Conservation (phyloP, 345 rosid genomes). For the Populus alba region DNA sequence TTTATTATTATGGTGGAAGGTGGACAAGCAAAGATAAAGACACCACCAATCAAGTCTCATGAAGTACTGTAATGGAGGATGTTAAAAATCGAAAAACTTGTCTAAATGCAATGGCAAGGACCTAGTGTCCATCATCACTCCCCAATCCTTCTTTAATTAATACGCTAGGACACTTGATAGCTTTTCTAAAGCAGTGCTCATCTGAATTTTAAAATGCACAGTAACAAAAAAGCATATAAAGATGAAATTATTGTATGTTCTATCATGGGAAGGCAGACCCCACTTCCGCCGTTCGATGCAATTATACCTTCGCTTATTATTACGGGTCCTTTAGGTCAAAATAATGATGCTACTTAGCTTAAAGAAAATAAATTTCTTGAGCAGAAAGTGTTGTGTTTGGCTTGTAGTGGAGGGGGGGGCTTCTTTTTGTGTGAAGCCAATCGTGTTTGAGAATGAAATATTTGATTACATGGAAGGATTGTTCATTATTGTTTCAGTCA, state of each 20-base stretch:
- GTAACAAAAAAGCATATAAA: conserved; percentile 10
- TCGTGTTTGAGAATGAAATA: not conserved
- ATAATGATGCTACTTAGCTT: conserved; percentile 23
- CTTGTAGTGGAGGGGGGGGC: conserved; percentile 37
- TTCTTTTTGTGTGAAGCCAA: conserved; percentile 13
- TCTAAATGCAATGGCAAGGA: not conserved
- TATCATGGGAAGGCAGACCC: conserved; percentile 41
- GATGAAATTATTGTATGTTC: conserved; percentile 21
- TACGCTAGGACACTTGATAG: not conserved
- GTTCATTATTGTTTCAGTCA: not conserved
- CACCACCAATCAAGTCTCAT: not conserved
- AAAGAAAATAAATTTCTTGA: not conserved
- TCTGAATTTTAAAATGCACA: conserved; percentile 1
- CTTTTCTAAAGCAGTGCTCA: conserved; percentile 34
- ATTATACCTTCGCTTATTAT: conserved; percentile 30
- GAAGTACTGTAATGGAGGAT: not conserved
- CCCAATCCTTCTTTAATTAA: not conserved
- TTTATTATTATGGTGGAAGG: not conserved
- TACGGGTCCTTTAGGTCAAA: conserved; percentile 32
- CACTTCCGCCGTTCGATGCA: conserved; percentile 61
- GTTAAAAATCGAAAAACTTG: not conserved
- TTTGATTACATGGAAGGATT: not conserved
- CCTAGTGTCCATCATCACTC: not conserved
- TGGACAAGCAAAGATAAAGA: not conserved
- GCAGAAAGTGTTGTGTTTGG: conserved; percentile 29